These are phyloP conservation scores for Trematosphaeria pertusa DNA, from an alignment of 2,329 filamentous ascomycete genomes.

Conservation along the genomic window DNA sequence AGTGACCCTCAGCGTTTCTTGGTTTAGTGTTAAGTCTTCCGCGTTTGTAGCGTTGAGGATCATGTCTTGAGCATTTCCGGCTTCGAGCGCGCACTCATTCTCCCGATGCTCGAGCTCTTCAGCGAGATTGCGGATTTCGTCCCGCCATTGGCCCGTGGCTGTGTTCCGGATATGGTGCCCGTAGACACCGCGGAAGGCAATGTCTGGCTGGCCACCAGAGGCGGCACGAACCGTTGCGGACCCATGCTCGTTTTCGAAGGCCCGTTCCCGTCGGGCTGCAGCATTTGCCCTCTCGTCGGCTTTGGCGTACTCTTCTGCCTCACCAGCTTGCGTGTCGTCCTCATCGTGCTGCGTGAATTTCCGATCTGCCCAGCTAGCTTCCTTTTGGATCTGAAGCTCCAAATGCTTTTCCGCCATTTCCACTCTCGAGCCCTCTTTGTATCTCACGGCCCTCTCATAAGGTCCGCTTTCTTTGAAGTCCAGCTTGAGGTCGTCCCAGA, in stretches of 20 bases:
- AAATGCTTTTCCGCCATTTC: background rate
- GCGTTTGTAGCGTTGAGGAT: no score
- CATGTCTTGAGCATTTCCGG: background rate
- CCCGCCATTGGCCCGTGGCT: slow-evolving; percentile 4
- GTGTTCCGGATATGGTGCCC: slow-evolving; percentile 6
- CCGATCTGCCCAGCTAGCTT: background rate
- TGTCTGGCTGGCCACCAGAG: background rate
- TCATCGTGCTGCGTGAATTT: background rate
- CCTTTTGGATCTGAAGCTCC: background rate
- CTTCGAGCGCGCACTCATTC: background rate
- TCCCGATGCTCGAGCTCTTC: background rate
- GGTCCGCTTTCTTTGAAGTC: background rate
- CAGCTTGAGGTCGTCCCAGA: slow-evolving; percentile 1
- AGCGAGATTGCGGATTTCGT: slow-evolving; percentile 2
- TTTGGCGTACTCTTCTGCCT: background rate
- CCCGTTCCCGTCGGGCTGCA: background rate
- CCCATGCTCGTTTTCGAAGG: background rate
- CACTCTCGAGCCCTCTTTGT: no score
- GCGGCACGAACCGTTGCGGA: background rate
- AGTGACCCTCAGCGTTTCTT: background rate
- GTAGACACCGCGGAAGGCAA: background rate
- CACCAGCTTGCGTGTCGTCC: background rate
- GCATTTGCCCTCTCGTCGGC: background rate
- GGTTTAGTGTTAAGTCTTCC: background rate
- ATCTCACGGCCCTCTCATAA: no score